Evolutionary conservation across 2,329 filamentous ascomycete genomes (phyloP).

Genomic region (Colletotrichum sp.): DNA sequence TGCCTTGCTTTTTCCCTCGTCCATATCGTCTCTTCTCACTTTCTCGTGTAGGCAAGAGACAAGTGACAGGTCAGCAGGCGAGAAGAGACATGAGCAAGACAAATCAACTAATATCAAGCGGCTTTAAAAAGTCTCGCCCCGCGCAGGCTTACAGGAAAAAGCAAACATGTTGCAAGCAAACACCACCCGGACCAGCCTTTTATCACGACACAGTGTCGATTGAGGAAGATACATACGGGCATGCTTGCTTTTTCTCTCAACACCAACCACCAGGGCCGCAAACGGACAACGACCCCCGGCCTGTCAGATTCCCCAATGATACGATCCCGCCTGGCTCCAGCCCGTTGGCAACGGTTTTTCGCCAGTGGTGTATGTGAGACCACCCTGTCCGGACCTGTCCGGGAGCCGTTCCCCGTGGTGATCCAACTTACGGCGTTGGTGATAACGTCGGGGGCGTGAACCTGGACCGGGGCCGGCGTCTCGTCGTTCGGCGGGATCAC

Average conservation of each 20-base stretch:
- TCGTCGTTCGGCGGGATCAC: background rate
- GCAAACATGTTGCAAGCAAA: conserved; percentile 3
- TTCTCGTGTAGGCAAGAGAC: conserved; percentile 3
- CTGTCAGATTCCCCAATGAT: conserved; percentile 7
- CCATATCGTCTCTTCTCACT: background rate
- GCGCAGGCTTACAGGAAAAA: background rate
- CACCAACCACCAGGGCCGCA: background rate
- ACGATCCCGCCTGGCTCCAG: background rate
- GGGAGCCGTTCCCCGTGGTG: conserved; percentile 8
- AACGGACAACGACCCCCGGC: background rate
- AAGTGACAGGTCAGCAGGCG: conserved; percentile 14
- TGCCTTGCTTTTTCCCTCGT: background rate
- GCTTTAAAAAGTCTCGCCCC: background rate
- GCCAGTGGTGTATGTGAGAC: background rate
- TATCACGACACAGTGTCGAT: background rate
- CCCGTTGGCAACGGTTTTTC: conserved; percentile 2
- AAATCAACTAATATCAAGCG: conserved; percentile 6
- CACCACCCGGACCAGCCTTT: background rate
- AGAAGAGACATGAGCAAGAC: conserved; percentile 6
- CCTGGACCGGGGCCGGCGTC: background rate
- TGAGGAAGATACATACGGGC: background rate
- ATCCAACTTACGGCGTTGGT: background rate
- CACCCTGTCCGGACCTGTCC: conserved; percentile 8
- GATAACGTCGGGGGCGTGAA: background rate
- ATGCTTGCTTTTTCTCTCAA: background rate